A percentile compares a stretch with the other conserved stretches of the same genome.
Evolutionary conservation across 352 stramenopile genomes (phyloP).

Genomic region (Bremia lactucae): DNA sequence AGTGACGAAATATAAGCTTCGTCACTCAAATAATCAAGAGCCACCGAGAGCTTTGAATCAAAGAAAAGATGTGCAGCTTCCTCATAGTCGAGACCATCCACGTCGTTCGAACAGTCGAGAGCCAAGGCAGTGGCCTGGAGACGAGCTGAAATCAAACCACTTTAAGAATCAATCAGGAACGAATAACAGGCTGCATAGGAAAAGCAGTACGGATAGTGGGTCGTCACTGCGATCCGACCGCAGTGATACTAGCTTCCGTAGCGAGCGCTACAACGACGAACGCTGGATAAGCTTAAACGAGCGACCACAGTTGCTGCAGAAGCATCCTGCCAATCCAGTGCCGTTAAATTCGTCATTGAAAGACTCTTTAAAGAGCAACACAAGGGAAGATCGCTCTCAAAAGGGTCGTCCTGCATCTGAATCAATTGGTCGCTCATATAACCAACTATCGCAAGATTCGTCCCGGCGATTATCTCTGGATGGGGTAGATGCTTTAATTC

Average conservation of each 20-base stretch:
- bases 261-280: conserved; percentile 24
- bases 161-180: conserved; percentile 17
- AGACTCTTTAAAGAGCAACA: conserved; percentile 27
- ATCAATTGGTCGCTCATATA: conserved; percentile 13
- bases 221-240: conserved; percentile 38
- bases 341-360: conserved; percentile 19
- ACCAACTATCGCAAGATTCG: conserved; percentile 12
- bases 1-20: conserved; percentile 8
- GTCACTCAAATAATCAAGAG: conserved; percentile 11
- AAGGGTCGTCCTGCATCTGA: conserved; percentile 16
- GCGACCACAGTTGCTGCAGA: conserved; percentile 7
- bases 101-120: conserved; percentile 15
- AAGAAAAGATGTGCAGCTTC: conserved; percentile 5
- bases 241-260: conserved; percentile 24
- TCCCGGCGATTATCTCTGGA: conserved; percentile 25
- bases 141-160: conserved; percentile 13
- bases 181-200: conserved; percentile 22
- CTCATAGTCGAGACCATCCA: conserved; percentile 4
- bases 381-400: conserved; percentile 37
- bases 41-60: neutral
- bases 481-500: conserved; percentile 10
- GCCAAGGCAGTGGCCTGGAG: conserved; percentile 3
- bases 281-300: conserved; percentile 14
- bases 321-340: conserved; percentile 13
- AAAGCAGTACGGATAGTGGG: conserved; percentile 48